Percentiles rank a stretch among this genome's conserved stretches.
These are phyloP conservation scores for Penicillium riverlandense DNA, from an alignment of 495 filamentous ascomycete species.

Conservation along the genomic window DNA sequence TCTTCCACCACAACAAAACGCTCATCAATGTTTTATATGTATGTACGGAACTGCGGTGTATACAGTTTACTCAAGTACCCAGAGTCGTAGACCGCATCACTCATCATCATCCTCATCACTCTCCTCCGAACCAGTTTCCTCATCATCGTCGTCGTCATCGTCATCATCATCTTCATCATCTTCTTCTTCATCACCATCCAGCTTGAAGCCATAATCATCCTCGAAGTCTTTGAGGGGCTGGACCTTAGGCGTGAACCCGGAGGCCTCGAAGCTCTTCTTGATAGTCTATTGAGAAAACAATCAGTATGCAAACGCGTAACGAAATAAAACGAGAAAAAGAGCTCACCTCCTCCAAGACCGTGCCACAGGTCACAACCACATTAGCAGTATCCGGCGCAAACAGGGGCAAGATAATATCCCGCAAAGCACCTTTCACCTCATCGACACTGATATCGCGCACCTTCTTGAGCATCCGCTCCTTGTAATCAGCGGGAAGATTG, in stretches of 20 bases:
- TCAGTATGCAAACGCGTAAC: background rate
- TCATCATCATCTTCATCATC: conserved; percentile 60
- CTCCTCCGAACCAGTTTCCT: conserved; percentile 38
- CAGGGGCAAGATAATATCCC: conserved; percentile 65
- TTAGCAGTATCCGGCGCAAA: conserved; percentile 74
- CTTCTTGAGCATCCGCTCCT: conserved; percentile 62
- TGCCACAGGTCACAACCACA: conserved; percentile 81
- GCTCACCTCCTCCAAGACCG: conserved; percentile 74
- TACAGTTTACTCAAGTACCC: too few relatives aligned
- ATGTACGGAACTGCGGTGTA: background rate
- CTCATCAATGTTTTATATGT: background rate
- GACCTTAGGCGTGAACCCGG: conserved; percentile 71
- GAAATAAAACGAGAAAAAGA: background rate
- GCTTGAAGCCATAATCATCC: conserved; percentile 83
- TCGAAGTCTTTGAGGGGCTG: conserved; percentile 74
- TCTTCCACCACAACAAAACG: too few relatives aligned
- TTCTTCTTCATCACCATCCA: conserved; percentile 58
- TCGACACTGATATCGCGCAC: conserved; percentile 70
- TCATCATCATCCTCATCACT: conserved; percentile 22
- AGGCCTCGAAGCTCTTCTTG: conserved; percentile 59
- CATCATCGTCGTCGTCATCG: conserved; percentile 40
- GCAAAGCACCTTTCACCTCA: conserved; percentile 69
- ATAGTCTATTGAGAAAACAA: conserved; percentile 47
- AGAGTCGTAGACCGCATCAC: conserved; percentile 2
- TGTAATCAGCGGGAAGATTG: conserved; percentile 71